These are phyloP conservation scores for Stentor roeselii DNA, from an alignment of 73 alveolate genomes.

Conservation along the genomic window DNA sequence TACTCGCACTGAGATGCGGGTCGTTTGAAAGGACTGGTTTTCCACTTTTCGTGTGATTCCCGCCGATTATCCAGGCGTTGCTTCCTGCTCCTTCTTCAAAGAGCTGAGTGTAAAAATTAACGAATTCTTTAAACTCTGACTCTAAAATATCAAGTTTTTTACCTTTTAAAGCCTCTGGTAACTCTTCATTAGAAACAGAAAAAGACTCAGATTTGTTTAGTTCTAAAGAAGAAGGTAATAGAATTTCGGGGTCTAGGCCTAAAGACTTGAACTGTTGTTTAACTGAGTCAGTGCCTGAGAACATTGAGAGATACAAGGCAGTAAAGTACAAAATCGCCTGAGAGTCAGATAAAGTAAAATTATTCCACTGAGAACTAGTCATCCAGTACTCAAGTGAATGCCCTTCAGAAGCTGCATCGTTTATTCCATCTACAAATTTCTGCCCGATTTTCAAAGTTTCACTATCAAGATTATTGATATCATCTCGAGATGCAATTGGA, in stretches of 20 bases:
- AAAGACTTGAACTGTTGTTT: constrained; percentile 29
- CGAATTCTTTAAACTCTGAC: neutral
- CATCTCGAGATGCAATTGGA: constrained; percentile 51
- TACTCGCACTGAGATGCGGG: constrained; percentile 80
- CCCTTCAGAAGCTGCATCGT: constrained; percentile 78
- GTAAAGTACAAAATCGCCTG: constrained; percentile 57
- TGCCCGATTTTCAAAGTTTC: constrained; percentile 48
- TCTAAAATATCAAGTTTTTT: no score
- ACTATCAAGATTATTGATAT: constrained; percentile 41
- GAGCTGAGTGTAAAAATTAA: neutral
- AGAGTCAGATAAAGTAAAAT: constrained; percentile 76
- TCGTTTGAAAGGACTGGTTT: constrained; percentile 89
- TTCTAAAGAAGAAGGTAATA: neutral
- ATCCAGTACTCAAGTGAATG: constrained; percentile 81
- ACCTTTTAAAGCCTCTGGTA: neutral
- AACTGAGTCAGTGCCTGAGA: constrained; percentile 45
- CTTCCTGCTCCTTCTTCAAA: constrained; percentile 16
- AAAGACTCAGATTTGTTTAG: neutral
- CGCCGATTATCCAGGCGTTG: constrained; percentile 88
- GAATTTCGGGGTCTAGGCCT: neutral
- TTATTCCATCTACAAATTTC: constrained; percentile 84
- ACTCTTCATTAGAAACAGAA: neutral
- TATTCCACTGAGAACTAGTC: constrained; percentile 50
- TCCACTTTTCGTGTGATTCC: constrained; percentile 89
- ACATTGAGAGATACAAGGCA: constrained; percentile 35